Conservation (phyloP, 768 basidiomycete species). For the Boletus fagicola region DNA sequence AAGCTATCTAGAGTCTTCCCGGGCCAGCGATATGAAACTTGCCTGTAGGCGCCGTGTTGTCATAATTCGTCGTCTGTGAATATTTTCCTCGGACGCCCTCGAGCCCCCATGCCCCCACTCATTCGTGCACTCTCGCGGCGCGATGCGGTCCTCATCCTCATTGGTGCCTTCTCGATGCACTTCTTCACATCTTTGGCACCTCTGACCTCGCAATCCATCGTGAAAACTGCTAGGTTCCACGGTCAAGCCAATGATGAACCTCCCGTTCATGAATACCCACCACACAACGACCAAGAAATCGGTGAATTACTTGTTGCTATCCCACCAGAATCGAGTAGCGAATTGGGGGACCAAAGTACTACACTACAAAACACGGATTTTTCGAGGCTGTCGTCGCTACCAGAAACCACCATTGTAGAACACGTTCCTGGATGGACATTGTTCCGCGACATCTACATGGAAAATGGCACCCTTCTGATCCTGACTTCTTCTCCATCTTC, state of each 20-base stretch:
- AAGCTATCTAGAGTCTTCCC: background rate
- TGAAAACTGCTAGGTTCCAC: conserved; percentile 29
- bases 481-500: conserved; percentile 46
- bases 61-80: background rate
- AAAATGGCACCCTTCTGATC: conserved; percentile 76
- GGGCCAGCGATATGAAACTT: background rate
- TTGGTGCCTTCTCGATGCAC: conserved; percentile 58
- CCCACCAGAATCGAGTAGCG: background rate
- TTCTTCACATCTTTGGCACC: conserved; percentile 42
- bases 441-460: conserved; percentile 80
- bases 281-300: conserved; percentile 7
- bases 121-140: conserved; percentile 48
- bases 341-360: background rate
- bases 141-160: conserved; percentile 57
- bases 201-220: conserved; percentile 33
- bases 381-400: conserved; percentile 32
- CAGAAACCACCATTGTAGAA: conserved; percentile 54
- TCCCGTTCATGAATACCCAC: background rate
- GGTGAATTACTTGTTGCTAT: background rate
- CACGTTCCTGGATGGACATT: conserved; percentile 86
- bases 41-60: background rate
- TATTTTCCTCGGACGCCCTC: background rate
- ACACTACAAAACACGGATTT: background rate
- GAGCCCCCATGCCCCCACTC: conserved; percentile 32
- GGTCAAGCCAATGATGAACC: conserved; percentile 1